Base-by-base conservation (phyloP, 2,329 filamentous ascomycete species). In the Drechslerella coelobrocha region DNA sequence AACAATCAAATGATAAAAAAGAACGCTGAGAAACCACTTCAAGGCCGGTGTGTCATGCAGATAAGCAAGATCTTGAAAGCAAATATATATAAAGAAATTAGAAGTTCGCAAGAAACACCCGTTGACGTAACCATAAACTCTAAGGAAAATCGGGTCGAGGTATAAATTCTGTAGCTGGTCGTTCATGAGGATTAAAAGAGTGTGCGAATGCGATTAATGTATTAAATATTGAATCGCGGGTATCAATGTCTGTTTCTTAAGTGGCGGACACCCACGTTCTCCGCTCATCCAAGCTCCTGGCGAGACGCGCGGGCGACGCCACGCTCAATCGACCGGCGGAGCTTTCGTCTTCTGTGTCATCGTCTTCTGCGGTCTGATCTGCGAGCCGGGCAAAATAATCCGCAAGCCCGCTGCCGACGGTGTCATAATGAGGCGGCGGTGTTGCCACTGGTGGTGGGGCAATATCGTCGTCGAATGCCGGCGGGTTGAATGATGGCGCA, bases 331-430 rank as follows among this genome's bases (percentile, higher is more conserved):
- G 81, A 54, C 86, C 80, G 21, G 86, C 86, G 1, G 86, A 86
- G 34, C 80, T 78, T 31, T 82, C 82, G 31, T 84, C 83, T 55
- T 69, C 65, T 6, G 75, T 77, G 39, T 85, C 83, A 9, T 68
- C 59, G 43, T 74, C 73, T 19, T 75, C 73, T 14, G 39, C 62
- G 43, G 81, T 82, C 19, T 69, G 65, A 73, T 91, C 85, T 0
- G 89, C 89, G 39, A 96, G 80, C 0, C 92, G 86, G 0, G 88
- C 83, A 77, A 97, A 97, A 78, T 97, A 97, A 76, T 96, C 92
- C 1, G 91, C 89, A 50, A 96, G 79, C 0, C 88, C 79, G 83
- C 23, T 85, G 81, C 69, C 85, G 37, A 95, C 89, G 2, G 84
- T 83, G 68, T 93, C 90, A 77, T 97, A 96, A 63, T 89, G 86